Evolutionary conservation across 2,329 filamentous ascomycete species (phyloP).

Genomic region (Aspergillus chevalieri): DNA sequence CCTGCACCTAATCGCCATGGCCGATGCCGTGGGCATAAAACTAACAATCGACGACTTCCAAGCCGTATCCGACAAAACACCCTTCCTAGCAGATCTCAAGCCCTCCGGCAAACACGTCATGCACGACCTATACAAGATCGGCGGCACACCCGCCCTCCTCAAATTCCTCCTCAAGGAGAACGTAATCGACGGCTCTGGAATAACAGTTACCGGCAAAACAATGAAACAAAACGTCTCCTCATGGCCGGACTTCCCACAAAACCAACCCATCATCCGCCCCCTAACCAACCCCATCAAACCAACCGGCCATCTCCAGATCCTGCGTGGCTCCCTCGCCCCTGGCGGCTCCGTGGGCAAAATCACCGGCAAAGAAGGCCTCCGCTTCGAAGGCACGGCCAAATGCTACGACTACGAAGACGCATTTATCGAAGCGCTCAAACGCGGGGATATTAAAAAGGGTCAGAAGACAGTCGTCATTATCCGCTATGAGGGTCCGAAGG

Average conservation of each 20-base stretch:
- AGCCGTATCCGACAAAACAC: constrained; percentile 62
- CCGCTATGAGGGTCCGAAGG: constrained; percentile 63
- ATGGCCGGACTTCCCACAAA: constrained; percentile 2
- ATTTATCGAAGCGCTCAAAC: constrained; percentile 59
- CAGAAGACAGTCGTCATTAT: constrained; percentile 66
- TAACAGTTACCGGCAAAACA: constrained; percentile 6
- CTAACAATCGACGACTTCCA: constrained; percentile 76
- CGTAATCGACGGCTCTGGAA: constrained; percentile 3
- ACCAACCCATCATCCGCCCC: constrained; percentile 31
- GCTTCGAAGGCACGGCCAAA: constrained; percentile 58
- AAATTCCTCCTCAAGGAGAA: constrained; percentile 30
- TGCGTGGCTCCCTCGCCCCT: constrained; percentile 60
- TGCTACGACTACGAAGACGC: constrained; percentile 61
- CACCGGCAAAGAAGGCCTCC: constrained; percentile 61
- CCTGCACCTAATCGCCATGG: constrained; percentile 72
- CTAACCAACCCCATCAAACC: constrained; percentile 58
- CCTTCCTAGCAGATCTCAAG: constrained; percentile 65
- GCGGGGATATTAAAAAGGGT: constrained; percentile 59
- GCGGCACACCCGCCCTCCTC: constrained; percentile 39
- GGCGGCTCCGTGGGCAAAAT: constrained; percentile 64
- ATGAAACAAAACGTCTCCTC: constrained; percentile 5
- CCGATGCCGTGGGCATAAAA: constrained; percentile 68
- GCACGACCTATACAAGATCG: constrained; percentile 39
- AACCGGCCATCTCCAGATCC: constrained; percentile 63
- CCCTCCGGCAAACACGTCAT: constrained; percentile 52